Base-by-base conservation (phyloP, 108 stramenopile species). In the Cyclotella cryptica region DNA sequence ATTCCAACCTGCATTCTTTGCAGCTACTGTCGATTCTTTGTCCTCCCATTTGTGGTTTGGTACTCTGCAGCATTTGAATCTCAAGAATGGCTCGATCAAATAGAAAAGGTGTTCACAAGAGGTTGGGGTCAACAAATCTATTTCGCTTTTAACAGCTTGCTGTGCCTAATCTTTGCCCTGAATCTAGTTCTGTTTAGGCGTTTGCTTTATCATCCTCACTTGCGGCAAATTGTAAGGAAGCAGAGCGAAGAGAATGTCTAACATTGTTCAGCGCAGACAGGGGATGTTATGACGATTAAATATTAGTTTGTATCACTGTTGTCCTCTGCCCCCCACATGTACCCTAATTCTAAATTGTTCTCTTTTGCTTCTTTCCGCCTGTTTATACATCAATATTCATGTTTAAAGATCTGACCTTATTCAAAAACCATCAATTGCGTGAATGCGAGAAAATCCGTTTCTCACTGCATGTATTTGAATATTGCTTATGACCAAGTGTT, bases 61-160 rank as follows among this genome's bases (percentile, higher is more conserved):
- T 88, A 85, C 64, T 92, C 89, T 5, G 90, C 89, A 19, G 79
- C 75, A 28, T 86, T 82, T 68, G 93, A 94, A 72, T 88, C 86
- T 4, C 67, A 85, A 55, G 78, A 85, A 18, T 94, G 93, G 93
- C 83, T 94, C 43, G 86, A 87, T 30, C 91, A 94, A 72, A 78
- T 94, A 49, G 93, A 94, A 66, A 84, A 86, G 28, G 91, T 89
- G 47, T 74, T 92, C 45, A 66, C 88, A 21, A 89, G 88, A 5
- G 90, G 91, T 3, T 83, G 71, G 43, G 86, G 78, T 8, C 40
- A 68, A 30, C 79, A 64, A 24, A 72, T 90, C 22, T 84, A 87
- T 71, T 66, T 66, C 0, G 30, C 79, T n/a, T 90, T 92, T 72
- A 86, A 88, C 19, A 77, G 84, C 3, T 71, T 81, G 18, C 71